Conservation (phyloP, 2,329 filamentous ascomycete genomes). For the Xylariaceae sp. region DNA sequence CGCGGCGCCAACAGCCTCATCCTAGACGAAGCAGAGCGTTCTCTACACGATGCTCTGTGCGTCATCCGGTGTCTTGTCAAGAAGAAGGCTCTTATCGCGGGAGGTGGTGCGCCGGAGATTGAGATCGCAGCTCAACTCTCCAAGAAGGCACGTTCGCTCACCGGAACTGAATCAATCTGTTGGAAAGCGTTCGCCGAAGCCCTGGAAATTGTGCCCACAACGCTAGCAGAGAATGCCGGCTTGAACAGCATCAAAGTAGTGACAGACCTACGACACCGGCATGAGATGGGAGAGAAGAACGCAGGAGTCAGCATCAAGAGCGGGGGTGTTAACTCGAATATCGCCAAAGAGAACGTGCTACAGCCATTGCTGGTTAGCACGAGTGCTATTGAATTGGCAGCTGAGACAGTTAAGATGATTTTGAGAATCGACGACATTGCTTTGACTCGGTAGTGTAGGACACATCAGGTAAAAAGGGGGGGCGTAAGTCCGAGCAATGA, state of each 20-base stretch:
- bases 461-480: slow-evolving; percentile 6
- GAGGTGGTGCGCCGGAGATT: slow-evolving; percentile 94
- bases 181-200: slow-evolving; percentile 99
- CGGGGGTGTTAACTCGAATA: slow-evolving; percentile 95
- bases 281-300: slow-evolving; percentile 93
- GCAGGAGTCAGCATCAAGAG: slow-evolving; percentile 98
- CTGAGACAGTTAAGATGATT: slow-evolving; percentile 98
- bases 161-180: slow-evolving; percentile 94
- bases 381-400: slow-evolving; percentile 93
- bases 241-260: slow-evolving; percentile 99
- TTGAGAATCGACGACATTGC: slow-evolving; percentile 69
- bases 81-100: slow-evolving; percentile 98
- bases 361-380: slow-evolving; percentile 96
- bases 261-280: slow-evolving; percentile 89
- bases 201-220: slow-evolving; percentile 95
- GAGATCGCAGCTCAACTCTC: slow-evolving; percentile 89
- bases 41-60: slow-evolving; percentile 94
- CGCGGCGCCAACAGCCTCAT: slow-evolving; percentile 94
- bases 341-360: slow-evolving; percentile 93
- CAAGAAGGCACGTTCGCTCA: slow-evolving; percentile 78
- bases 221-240: slow-evolving; percentile 94
- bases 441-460: slow-evolving; percentile 55
- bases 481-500: slow-evolving; percentile 23
- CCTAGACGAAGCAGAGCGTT: slow-evolving; percentile 94
- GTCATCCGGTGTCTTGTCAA: slow-evolving; percentile 97